Evolutionary conservation across 2,329 filamentous ascomycete species (phyloP).

Genomic region (Hypoxylon sp.): DNA sequence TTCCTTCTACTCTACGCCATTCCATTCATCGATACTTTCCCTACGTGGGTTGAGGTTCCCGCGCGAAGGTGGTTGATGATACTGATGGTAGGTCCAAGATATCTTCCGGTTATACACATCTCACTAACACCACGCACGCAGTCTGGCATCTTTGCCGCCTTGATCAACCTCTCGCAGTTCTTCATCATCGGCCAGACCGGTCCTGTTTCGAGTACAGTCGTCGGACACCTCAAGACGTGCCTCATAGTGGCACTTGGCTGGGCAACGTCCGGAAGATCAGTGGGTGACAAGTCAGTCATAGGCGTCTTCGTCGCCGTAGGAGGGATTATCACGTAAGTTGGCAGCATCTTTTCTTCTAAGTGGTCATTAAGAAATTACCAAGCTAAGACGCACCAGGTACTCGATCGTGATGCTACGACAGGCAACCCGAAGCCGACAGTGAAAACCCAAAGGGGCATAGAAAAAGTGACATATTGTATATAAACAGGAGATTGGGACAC

Average conservation of each 20-base stretch:
- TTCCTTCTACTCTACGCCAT: slow-evolving; percentile 71
- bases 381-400: slow-evolving; percentile 49
- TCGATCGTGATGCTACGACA: slow-evolving; percentile 58
- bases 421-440: slow-evolving; percentile 43
- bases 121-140: slow-evolving; percentile 43
- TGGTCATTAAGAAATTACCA: background rate
- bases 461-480: slow-evolving; percentile 3
- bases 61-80: slow-evolving; percentile 66
- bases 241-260: slow-evolving; percentile 71
- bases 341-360: background rate
- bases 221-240: slow-evolving; percentile 72
- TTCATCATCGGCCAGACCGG: slow-evolving; percentile 69
- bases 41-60: slow-evolving; percentile 61
- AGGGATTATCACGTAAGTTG: slow-evolving; percentile 64
- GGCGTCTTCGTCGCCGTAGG: slow-evolving; percentile 64
- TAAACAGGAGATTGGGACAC: slow-evolving; percentile 20
- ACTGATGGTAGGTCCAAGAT: slow-evolving; percentile 55
- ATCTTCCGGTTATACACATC: background rate
- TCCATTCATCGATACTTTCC: slow-evolving; percentile 70
- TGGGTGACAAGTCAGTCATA: slow-evolving; percentile 62
- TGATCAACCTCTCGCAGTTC: slow-evolving; percentile 71
- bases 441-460: background rate
- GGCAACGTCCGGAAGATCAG: slow-evolving; percentile 62
- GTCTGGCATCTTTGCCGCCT: slow-evolving; percentile 68
- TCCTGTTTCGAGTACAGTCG: slow-evolving; percentile 70